Evolutionary conservation across 2,329 filamentous ascomycete genomes (phyloP).

Genomic region (Pezicula carpinea): DNA sequence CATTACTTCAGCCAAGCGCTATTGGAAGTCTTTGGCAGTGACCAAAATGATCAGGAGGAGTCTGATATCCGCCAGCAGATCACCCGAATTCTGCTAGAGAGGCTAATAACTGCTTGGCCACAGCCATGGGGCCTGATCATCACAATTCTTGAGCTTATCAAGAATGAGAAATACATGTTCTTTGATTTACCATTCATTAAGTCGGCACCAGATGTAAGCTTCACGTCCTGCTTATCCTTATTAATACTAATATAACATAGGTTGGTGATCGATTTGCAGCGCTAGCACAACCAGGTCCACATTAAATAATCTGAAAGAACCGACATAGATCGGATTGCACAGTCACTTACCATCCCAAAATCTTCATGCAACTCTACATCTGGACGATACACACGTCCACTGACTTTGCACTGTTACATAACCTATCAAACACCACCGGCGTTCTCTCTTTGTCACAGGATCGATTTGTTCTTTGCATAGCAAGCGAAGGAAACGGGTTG

Average conservation of each 20-base stretch:
- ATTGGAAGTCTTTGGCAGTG: slow-evolving; percentile 77
- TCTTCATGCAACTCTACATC: slow-evolving; percentile 1
- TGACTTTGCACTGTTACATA: slow-evolving; percentile 27
- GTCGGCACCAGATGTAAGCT: slow-evolving; percentile 73
- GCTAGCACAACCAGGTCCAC: slow-evolving; percentile 11
- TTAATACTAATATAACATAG: slow-evolving; percentile 17
- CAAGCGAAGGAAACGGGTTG: slow-evolving; percentile 26
- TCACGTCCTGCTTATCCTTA: not conserved
- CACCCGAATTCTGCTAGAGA: slow-evolving; percentile 80
- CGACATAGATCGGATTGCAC: not conserved
- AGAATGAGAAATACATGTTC: slow-evolving; percentile 87
- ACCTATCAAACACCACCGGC: slow-evolving; percentile 26
- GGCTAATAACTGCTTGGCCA: slow-evolving; percentile 81
- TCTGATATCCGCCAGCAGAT: slow-evolving; percentile 85
- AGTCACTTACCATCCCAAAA: slow-evolving; percentile 1
- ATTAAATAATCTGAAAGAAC: slow-evolving; percentile 5
- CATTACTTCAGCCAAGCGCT: slow-evolving; percentile 88
- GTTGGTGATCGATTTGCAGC: slow-evolving; percentile 26
- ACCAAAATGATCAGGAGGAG: slow-evolving; percentile 70
- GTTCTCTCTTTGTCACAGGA: slow-evolving; percentile 24
- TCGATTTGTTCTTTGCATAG: slow-evolving; percentile 31
- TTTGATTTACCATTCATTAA: slow-evolving; percentile 93
- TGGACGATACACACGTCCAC: slow-evolving; percentile 6
- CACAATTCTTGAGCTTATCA: slow-evolving; percentile 81
- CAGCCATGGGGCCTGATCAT: slow-evolving; percentile 95